Evolutionary conservation across 2,329 filamentous ascomycete genomes (phyloP), one percentile per base, ranked within the genome.

Genomic region (Lachnellula cervina): DNA sequence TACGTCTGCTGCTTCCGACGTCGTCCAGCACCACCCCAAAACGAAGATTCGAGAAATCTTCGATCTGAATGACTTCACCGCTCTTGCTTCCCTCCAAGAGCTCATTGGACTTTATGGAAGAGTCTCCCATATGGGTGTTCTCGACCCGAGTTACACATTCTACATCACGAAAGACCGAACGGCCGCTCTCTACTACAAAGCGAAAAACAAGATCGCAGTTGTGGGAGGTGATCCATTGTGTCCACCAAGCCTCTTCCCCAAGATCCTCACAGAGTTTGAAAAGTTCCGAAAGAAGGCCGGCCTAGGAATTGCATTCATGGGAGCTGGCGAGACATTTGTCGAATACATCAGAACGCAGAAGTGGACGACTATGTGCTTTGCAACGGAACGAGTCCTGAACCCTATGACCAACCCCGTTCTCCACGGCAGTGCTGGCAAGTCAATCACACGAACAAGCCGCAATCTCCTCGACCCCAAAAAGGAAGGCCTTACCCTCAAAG

Each of bases 71-170:
- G 70, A 72, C 42, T 68, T 72, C 53, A 60, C 63, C n/a, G 68
- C 68, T 0, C 62, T 70, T 47, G 62, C 63, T 7, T 66, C 68
- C 14, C 62, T 73, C 14, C 60, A 68, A 40, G 52, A 56, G 1
- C 64, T 75, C 1, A 66, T 71, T 2, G 62, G 60, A 4, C 59
- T 62, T 11, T 70, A 74, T 57, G 72, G 73, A 6, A 66, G 67
- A 16, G 70, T 73, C 1, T 73, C 73, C 5, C 71, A 75, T 54
- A 75, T 74, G 73, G 72, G 72, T 2, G 68, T 76, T n/a, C 67
- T 74, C 1, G 73, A 76, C 45, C 68, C 61, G 7, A 73, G 69
- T 48, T 75, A 75, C 54, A 66, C 60, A 5, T 71, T 75, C 56
- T 76, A 74, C 54, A 62, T 75, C 16, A 74, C 71, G 49, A 64